Evolutionary conservation across 306 rosid genomes (phyloP), one percentile per base, ranked within the genome.

Genomic region (Trichosanthes truncata): DNA sequence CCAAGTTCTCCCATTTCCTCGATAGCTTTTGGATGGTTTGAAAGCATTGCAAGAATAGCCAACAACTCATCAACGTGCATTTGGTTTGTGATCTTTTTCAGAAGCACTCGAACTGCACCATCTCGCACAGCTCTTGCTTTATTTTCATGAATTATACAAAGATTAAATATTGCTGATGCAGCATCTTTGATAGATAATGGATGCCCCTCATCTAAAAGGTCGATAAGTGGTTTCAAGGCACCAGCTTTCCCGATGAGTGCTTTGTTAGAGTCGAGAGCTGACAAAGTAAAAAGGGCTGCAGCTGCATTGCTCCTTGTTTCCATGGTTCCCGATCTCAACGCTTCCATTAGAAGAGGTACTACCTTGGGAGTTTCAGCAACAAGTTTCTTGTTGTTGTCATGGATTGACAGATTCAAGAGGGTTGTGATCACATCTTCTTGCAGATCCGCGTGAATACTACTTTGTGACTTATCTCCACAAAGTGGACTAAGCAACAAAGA

Each of bases 211-310:
- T 92, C 98, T 38, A 92, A 84, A 23, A 94, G 92, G 75, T 87
- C 86, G 5, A 94, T 83, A 23, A 92, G 88, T 0, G 93, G 92
- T 80, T 87, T 86, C 7, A 94, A 78, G 69, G 97, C 97, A 20
- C 96, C 96, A 0, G 92, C 86, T 88, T 88, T 87, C 21, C 98
- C 98, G 21, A 94, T 90, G 20, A 94, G 88, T 21, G 86, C 87
- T 82, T 94, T 94, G 91, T 94, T 94, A 36, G 98, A 92, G 83
- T 94, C 98, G 10, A 94, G 87, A 79, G 96, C 97, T 15, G 98
- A 94, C 75, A 94, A 60, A 43, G 97, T 94, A 83, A 94, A 94
- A 63, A 94, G 87, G 18, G 98, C 82, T 4, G 98, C 98, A 17
- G 98, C 97, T 9, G 98, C 88, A 78, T 92, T 94, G 87, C 90